These are phyloP conservation scores for Erodium moschatum DNA, from an alignment of 441 rosid genomes.

Conservation along the genomic window DNA sequence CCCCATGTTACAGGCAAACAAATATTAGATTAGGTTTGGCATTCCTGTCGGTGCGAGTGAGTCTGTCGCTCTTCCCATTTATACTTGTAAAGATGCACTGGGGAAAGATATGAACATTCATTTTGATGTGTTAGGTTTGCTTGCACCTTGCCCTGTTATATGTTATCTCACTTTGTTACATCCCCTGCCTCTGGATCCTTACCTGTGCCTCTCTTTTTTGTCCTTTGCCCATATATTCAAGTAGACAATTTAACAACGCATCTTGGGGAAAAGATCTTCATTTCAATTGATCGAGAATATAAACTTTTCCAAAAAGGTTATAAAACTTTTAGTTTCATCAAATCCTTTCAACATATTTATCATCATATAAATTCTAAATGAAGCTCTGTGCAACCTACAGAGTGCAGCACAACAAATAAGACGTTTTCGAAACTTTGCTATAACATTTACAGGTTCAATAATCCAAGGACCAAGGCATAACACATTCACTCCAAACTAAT, in stretches of 20 bases:
- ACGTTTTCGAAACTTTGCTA: background rate
- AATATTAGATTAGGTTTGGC: slow-evolving; percentile 13
- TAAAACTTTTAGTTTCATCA: no score
- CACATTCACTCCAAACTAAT: background rate
- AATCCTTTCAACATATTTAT: no score
- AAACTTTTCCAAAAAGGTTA: no score
- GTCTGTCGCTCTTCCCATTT: slow-evolving; percentile 15
- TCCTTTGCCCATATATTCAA: no score
- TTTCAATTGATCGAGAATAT: no score
- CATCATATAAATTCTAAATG: no score
- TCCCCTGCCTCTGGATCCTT: no score
- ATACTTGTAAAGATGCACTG: slow-evolving; percentile 15
- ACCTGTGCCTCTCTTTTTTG: no score
- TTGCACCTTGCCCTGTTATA: background rate
- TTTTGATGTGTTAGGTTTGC: background rate
- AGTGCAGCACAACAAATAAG: background rate
- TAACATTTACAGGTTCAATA: background rate
- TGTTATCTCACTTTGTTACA: background rate
- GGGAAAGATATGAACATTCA: slow-evolving; percentile 15
- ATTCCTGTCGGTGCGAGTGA: slow-evolving; percentile 6
- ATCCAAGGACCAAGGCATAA: background rate
- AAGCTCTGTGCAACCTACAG: no score
- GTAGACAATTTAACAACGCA: no score
- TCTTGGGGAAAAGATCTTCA: no score
- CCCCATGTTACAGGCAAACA: background rate